These are phyloP conservation scores for Oldenlandia corymbosa DNA, from an alignment of 257 asterid species.

Conservation along the genomic window DNA sequence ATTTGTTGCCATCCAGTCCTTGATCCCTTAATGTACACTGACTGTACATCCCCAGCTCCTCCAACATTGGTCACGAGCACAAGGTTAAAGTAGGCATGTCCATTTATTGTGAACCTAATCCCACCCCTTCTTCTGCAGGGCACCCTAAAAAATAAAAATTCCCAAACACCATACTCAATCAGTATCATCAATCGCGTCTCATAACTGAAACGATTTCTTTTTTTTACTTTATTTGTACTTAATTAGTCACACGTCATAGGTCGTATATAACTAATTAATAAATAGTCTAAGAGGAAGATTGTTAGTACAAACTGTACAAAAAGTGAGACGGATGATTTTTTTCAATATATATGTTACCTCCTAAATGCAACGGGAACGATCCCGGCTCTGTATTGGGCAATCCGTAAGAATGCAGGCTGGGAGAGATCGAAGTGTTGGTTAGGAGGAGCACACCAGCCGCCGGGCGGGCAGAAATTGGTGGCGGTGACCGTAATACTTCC, in stretches of 20 bases:
- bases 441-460: constrained; percentile 92
- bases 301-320: too few relatives aligned
- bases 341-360: too few relatives aligned
- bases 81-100: constrained; percentile 82
- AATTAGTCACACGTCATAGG: too few relatives aligned
- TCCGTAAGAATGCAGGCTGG: constrained; percentile 62
- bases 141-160: constrained; percentile 36
- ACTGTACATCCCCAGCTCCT: constrained; percentile 75
- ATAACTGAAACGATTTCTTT: too few relatives aligned
- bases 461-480: constrained; percentile 94
- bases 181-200: too few relatives aligned
- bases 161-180: too few relatives aligned
- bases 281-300: too few relatives aligned
- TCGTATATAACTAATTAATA: too few relatives aligned
- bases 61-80: constrained; percentile 84
- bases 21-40: constrained; percentile 80
- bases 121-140: constrained; percentile 93
- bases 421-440: constrained; percentile 88
- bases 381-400: constrained; percentile 79
- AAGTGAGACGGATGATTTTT: too few relatives aligned
- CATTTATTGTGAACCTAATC: constrained; percentile 75
- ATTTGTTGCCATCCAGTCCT: constrained; percentile 76
- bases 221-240: too few relatives aligned
- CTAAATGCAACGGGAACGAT: constrained; percentile 74
- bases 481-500: constrained; percentile 78